Base-by-base conservation (phyloP, 1,139 yeast genomes). In the Diutina scorzettiae region DNA sequence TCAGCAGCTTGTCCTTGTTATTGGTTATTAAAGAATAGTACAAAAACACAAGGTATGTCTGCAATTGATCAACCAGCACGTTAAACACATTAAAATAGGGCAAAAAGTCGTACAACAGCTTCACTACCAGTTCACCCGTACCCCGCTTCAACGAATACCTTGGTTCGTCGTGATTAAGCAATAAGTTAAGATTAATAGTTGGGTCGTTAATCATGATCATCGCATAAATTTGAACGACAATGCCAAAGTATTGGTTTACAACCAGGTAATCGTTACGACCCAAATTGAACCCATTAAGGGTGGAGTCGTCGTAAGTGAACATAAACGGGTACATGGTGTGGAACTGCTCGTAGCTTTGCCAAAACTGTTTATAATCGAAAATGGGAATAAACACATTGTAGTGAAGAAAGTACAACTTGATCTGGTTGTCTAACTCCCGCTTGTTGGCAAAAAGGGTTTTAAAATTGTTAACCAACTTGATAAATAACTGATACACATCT, bases 301-400 rank as follows among this genome's bases (percentile, higher is more conserved):
- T 67, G 7, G 73, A 66, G 49, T 69, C 73, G 45, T 67, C 72
- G 46, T 69, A 69, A 1, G 73, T 69, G 51, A 69, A 69, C 55
- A 69, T 67, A 46, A 69, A 69, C 12, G 74, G 75, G 50, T 72
- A 75, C 67, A 72, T 73, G 43, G 76, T 73, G 49, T 72, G 75
- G 52, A 74, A 73, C 3, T 70, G 73, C 44, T 75, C 74, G 48
- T 78, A 78, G 43, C 69, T 66, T 49, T 69, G 71, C 69, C 76
- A 76, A 51, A 78, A 77, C 36, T 64, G 57, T 41, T 67, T 69
- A 49, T 73, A 77, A 52, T 77, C 81, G 47, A 78, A 67, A n/a
- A 78, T 72, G 9, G 83, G 83, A 24, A 78, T 68, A 47, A 77
- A 64, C 18, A 69, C 65, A 54, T 78, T 78, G 52, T 74, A 70